Evolutionary conservation across 2,329 filamentous ascomycete genomes (phyloP), one percentile per base, ranked within the genome.

Genomic region (Ceratocystiopsis brevicomis): DNA sequence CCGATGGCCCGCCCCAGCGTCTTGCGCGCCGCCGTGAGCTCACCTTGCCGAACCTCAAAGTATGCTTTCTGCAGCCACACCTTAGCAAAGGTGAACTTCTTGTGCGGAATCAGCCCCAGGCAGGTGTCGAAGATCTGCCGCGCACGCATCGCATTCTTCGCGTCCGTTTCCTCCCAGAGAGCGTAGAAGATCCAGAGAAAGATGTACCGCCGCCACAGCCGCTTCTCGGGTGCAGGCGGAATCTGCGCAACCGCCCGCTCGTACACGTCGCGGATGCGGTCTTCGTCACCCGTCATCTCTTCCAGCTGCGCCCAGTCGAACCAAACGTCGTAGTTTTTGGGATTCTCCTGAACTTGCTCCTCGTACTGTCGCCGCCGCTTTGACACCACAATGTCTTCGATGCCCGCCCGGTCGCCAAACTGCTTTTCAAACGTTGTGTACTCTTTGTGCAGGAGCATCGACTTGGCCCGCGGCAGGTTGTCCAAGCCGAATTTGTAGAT

Each of bases 391-490:
- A 96, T 87, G 57, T 96, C 85, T 54, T 96, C 88, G 2, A 98
- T 84, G 5, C 90, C 90, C 53, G 94, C 85, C 44, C 73, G 71
- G 58, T 96, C 87, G 49, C 90, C 90, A 56, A 85, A 98, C 54
- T 98, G 90, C 64, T 98, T 98, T 62, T 98, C 90, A 52, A 98
- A 98, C 0, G 83, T 88, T 0, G 88, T 96, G 58, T 96, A 98
- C 14, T 86, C 78, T 57, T 92, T 92, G 64, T 98, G 88, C 10
- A 98, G 69, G 14, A 71, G 67, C 60, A 80, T 77, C 1, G 88
- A 90, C 58, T 81, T 86, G 13, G 85, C 92, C 18, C 90, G 76
- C 12, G 90, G 82, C 49, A 98, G 72, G 42, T 88, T 81, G 59
- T 98, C 90, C 8, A 98, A 66, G 19, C 88, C 88, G 56, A 93